These are phyloP conservation scores for Jatropha podagrica DNA, from an alignment of 441 rosid species.

Conservation along the genomic window DNA sequence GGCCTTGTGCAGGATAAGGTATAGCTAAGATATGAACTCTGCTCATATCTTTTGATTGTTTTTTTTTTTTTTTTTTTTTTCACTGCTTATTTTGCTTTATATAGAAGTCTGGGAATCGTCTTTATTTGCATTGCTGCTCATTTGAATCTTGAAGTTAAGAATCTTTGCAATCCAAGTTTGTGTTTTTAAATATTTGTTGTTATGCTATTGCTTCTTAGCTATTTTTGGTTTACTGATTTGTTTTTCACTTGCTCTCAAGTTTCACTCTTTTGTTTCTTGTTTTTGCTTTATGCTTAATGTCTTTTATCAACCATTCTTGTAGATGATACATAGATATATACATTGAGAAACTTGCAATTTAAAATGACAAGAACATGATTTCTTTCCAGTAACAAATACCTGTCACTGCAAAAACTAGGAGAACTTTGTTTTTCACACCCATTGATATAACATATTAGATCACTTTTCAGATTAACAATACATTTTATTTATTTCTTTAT, in stretches of 20 bases:
- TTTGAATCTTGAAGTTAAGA: constrained; percentile 7
- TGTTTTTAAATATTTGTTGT: not conserved
- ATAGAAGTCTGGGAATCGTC: not conserved
- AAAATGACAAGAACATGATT: too few species aligned
- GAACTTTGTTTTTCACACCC: too few species aligned
- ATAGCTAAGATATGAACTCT: constrained; percentile 17
- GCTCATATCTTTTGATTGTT: not conserved
- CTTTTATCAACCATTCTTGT: not conserved
- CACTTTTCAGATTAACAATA: too few species aligned
- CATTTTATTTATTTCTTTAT: too few species aligned
- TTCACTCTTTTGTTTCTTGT: not conserved
- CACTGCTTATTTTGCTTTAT: not conserved
- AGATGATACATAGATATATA: not conserved
- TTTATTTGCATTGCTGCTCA: not conserved
- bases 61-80: too few species aligned
- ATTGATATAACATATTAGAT: too few species aligned
- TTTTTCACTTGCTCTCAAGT: too few species aligned
- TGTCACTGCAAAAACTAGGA: too few species aligned
- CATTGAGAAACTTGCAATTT: too few species aligned
- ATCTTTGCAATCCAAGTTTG: not conserved
- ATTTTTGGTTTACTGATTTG: not conserved
- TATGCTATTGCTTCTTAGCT: too few species aligned
- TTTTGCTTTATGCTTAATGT: not conserved
- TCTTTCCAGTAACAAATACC: too few species aligned
- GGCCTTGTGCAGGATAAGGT: constrained; percentile 24